Evolutionary conservation across 2,329 filamentous ascomycete species (phyloP).

Genomic region (Sordariomycetes sp.): DNA sequence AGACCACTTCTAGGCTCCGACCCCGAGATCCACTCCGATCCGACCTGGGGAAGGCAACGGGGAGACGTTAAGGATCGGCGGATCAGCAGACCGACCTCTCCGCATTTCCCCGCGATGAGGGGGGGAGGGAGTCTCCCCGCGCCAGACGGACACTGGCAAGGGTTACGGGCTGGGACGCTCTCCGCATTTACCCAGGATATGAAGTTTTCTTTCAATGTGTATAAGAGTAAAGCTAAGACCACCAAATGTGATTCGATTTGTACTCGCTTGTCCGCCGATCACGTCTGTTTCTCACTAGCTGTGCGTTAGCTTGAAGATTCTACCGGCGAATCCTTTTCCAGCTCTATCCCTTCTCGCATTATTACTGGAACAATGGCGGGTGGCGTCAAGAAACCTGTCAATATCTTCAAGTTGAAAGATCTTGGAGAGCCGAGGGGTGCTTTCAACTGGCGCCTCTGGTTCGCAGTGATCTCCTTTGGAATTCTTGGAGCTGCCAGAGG

Average conservation of each 20-base stretch:
- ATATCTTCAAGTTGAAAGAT: slow-evolving; percentile 51
- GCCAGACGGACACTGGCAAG: neutral
- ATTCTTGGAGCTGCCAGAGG: slow-evolving; percentile 67
- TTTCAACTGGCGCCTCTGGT: slow-evolving; percentile 70
- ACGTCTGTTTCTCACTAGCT: neutral
- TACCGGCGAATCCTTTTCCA: neutral
- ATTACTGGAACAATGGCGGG: slow-evolving; percentile 27
- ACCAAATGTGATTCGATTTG: neutral
- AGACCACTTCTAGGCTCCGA: neutral
- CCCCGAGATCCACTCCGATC: neutral
- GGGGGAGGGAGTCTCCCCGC: neutral
- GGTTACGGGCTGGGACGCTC: neutral
- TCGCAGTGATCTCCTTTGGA: slow-evolving; percentile 55
- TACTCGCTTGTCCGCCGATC: neutral
- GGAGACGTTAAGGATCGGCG: neutral
- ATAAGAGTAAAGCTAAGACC: neutral
- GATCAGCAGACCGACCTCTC: neutral
- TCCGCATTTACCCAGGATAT: neutral
- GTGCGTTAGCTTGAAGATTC: neutral
- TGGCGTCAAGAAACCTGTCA: slow-evolving; percentile 40
- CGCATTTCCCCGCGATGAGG: neutral
- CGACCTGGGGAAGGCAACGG: neutral
- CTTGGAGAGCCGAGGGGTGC: slow-evolving; percentile 54
- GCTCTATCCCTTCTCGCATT: neutral
- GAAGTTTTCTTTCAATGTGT: neutral